Conservation (phyloP, 331 rosid species). For the Malus hybrid region DNA sequence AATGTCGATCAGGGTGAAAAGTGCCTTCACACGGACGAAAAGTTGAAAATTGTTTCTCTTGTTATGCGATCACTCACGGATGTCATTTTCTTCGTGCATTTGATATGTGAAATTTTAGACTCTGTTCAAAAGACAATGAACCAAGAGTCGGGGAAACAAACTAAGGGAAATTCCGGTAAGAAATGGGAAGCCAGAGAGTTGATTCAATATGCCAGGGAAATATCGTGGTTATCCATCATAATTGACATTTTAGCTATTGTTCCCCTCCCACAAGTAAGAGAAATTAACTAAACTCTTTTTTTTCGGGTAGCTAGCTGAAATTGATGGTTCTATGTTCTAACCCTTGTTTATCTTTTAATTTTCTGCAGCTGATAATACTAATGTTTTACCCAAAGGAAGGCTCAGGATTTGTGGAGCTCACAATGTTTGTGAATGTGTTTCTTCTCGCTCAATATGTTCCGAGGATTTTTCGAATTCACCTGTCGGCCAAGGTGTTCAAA, state of each 20-base stretch:
- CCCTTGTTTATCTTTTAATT: too few species aligned
- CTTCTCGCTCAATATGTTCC: constrained; percentile 11
- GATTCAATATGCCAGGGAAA: too few species aligned
- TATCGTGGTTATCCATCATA: too few species aligned
- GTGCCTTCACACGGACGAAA: constrained; percentile 1
- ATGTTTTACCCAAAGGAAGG: not conserved
- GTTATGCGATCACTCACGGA: not conserved
- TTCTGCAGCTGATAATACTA: not conserved
- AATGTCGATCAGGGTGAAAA: not conserved
- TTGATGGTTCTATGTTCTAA: not conserved
- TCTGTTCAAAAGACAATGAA: too few species aligned
- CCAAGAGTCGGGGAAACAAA: too few species aligned
- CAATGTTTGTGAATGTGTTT: not conserved
- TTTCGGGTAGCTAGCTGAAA: too few species aligned
- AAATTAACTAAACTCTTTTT: too few species aligned
- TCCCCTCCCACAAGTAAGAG: too few species aligned
- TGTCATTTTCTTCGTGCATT: not conserved
- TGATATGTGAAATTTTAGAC: not conserved
- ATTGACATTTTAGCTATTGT: too few species aligned
- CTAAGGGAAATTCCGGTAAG: too few species aligned
- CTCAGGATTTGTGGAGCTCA: not conserved
- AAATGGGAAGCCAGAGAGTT: too few species aligned
- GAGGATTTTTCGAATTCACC: constrained; percentile 15
- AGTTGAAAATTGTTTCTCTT: not conserved
- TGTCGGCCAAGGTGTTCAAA: not conserved